Evolutionary conservation across 2,329 filamentous ascomycete genomes (phyloP).

Genomic region (Talaromyces verruculosus): DNA sequence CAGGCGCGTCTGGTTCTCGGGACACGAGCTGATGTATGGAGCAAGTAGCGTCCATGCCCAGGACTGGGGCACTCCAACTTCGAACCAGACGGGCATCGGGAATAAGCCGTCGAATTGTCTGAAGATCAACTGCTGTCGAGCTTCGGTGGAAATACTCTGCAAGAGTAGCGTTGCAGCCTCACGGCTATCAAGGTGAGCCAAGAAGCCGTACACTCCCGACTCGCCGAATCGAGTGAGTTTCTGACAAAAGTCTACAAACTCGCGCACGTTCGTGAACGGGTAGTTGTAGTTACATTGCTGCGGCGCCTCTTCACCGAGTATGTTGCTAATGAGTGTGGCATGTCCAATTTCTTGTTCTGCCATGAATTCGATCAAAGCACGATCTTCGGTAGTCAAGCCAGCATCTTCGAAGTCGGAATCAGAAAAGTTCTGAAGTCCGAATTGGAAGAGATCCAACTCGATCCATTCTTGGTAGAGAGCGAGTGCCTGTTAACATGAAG

Average conservation of each 20-base stretch:
- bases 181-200: conserved; percentile 73
- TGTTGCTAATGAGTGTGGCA: conserved; percentile 73
- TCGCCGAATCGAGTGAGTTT: conserved; percentile 82
- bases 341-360: conserved; percentile 74
- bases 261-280: conserved; percentile 69
- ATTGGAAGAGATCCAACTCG: conserved; percentile 78
- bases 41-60: conserved; percentile 83
- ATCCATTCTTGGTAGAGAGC: conserved; percentile 82
- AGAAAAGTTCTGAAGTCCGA: conserved; percentile 68
- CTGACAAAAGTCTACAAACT: conserved; percentile 81
- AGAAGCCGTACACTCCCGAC: conserved; percentile 76
- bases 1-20: conserved; percentile 68
- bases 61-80: conserved; percentile 74
- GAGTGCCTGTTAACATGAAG: conserved; percentile 50
- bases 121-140: conserved; percentile 81
- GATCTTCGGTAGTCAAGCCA: conserved; percentile 68
- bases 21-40: conserved; percentile 77
- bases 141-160: conserved; percentile 75
- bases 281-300: conserved; percentile 80
- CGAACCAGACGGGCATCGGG: conserved; percentile 81
- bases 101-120: conserved; percentile 77
- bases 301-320: conserved; percentile 68
- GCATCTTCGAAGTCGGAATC: conserved; percentile 67
- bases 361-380: conserved; percentile 74
- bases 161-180: conserved; percentile 71